These are phyloP conservation scores for Fusarium scirpi DNA, from an alignment of 2,329 filamentous ascomycete genomes.

Conservation along the genomic window DNA sequence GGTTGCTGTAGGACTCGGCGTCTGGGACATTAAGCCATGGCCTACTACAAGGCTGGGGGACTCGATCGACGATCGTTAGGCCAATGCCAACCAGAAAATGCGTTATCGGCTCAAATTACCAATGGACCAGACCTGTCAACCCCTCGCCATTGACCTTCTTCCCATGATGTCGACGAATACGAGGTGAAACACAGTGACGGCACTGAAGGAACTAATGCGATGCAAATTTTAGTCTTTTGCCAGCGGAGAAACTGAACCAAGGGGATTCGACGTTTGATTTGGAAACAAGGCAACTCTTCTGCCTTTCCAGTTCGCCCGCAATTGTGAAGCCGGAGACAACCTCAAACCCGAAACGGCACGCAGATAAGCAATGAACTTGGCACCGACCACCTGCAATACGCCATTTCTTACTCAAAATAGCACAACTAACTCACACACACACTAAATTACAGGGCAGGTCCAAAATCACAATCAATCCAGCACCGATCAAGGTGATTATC, in stretches of 20 bases:
- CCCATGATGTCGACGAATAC: not conserved
- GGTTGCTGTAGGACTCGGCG: not conserved
- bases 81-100: not conserved
- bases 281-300: not conserved
- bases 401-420: not conserved
- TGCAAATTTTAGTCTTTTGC: not conserved
- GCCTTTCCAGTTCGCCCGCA: not conserved
- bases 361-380: not conserved
- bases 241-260: not conserved
- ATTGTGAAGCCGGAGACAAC: not conserved
- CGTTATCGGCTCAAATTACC: not conserved
- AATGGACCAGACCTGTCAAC: not conserved
- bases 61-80: not conserved
- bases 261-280: not conserved
- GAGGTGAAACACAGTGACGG: not conserved
- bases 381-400: not conserved
- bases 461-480: not conserved
- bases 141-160: not conserved
- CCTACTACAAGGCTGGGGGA: conserved; percentile 7
- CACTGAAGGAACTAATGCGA: not conserved
- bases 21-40: not conserved
- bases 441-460: not conserved
- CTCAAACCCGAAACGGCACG: not conserved
- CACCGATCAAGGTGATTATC: not conserved
- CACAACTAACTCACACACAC: not conserved